Evolutionary conservation across 805 yeast genomes (phyloP), one percentile per base, ranked within the genome.

Genomic region (Sugiyamaella lignohabitans): DNA sequence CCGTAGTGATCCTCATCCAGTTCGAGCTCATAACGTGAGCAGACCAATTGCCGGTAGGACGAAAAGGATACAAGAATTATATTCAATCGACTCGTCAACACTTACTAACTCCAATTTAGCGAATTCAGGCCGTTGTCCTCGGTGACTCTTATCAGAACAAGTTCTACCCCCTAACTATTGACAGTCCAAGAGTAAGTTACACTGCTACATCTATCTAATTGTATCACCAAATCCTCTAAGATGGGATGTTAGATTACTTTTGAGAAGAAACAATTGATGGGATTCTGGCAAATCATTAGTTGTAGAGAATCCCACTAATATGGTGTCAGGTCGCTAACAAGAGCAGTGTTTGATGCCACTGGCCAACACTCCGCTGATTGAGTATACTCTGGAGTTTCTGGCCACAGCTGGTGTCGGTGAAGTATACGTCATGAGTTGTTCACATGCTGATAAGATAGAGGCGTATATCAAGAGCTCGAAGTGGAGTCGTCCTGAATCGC

Each of bases 131-230:
- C 3, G 82, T 93, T 50, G 96, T 93, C 19, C 76, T 93, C 56
- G 87, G 96, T 14, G 99, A 93, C 66, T 86, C 96, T 18, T 93
- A 86, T 58, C 86, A 89, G 64, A 83, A 93, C 1, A 73, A 96
- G 57, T 93, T 93, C 66, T 81, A 84, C 85, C 99, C 99, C 5
- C 71, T 93, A 54, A 86, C 97, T 1, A 74, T 87, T 2, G 80
- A 79, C 17, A 79, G 73, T 53, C 98, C 98, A 35, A 75, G 98
- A 63, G 64, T 59, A 45, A 22, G 64, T 43, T n/a, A n/a, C n/a
- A n/a, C n/a, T n/a, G n/a, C n/a, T n/a, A n/a, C n/a, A n/a, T n/a
- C n/a, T n/a, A n/a, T n/a, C n/a, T n/a, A n/a, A n/a, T n/a, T n/a
- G n/a, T n/a, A n/a, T n/a, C n/a, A n/a, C n/a, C n/a, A n/a, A 6